A percentile compares a stretch with the other conserved stretches of the same genome.
Evolutionary conservation across 768 basidiomycete genomes (phyloP).

Genomic region (Clitopilus passeckerianus): DNA sequence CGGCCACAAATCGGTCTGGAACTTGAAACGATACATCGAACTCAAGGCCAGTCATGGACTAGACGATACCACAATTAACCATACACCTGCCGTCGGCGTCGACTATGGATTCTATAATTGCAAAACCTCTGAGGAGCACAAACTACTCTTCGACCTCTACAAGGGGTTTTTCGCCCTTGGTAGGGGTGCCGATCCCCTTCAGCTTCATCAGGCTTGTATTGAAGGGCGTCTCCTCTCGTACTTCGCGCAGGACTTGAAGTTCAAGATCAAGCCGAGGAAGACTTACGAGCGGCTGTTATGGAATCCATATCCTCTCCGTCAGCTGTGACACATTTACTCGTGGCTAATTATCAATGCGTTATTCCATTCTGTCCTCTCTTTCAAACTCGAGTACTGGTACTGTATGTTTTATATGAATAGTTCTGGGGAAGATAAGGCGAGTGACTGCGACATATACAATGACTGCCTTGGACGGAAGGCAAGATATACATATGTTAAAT

Average conservation of each 20-base stretch:
- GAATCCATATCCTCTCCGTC: constrained; percentile 24
- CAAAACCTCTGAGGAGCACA: constrained; percentile 15
- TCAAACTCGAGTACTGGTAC: no score
- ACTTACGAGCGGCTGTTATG: constrained; percentile 22
- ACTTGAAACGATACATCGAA: constrained; percentile 25
- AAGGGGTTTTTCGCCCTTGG: constrained; percentile 20
- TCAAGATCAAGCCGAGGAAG: constrained; percentile 15
- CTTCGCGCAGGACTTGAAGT: constrained; percentile 12
- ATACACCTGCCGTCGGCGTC: constrained; percentile 8
- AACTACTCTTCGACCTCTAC: constrained; percentile 25
- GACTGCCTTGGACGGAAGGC: no score
- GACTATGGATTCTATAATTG: constrained; percentile 36
- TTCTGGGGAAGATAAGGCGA: no score
- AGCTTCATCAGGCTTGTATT: constrained; percentile 29
- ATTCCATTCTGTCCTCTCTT: no score
- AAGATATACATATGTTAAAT: no score
- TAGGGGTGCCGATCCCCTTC: constrained; percentile 18
- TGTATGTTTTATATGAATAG: no score
- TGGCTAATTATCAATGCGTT: no score
- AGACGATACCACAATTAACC: neutral
- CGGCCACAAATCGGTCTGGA: constrained; percentile 28
- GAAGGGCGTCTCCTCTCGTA: constrained; percentile 24
- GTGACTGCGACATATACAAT: no score
- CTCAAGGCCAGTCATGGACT: constrained; percentile 2
- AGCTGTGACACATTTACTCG: neutral